Base-by-base conservation (phyloP, 2,329 filamentous ascomycete species). In the Trichothecium roseum region DNA sequence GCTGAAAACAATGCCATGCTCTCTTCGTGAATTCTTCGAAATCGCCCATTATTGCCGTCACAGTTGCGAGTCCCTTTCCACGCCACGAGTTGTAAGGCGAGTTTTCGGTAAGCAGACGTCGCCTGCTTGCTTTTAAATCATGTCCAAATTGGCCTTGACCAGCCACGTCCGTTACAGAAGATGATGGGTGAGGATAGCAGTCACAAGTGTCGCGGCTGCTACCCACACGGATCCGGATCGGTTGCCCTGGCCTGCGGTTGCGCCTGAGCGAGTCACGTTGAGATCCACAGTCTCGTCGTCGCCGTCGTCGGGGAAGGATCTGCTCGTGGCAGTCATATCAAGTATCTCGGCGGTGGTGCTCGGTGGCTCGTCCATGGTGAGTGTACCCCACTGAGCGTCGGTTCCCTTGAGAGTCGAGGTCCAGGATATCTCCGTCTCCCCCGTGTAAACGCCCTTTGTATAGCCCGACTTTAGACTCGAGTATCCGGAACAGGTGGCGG, bases 401-500 rank as follows among this genome's bases (percentile, higher is more conserved):
- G 53, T 47, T 10, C 56, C 62, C 7, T 56, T 50, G 22, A 65
- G 58, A 5, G 64, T 68, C 27, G 56, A 63, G 1, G 58, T 66
- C 63, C 65, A 68, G 12, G 51, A 53, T 9, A 60, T 54, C 40
- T 66, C 55, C 1, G 63, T 64, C 28, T 63, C 62, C 1, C 65
- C 64, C 2, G 57, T 59, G 34, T 58, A 37, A 8, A 51, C 48
- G 34, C 59, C 60, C 31, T 62, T 54, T 4, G 50, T 48, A 42
- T 60, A 63, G 32, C 55, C 55, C 5, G 57, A 45, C 28, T 54
- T 57, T 35, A 58, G 60, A 34, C 64, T 67, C 3, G 66, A 65
- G 41, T 64, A 68, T 15, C 65, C 66, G 1, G 63, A 68, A 42
- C 66, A 69, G 5, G 60, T 64, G 14, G 66, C 66, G 8, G 53